A percentile compares a stretch with the other conserved stretches of the same genome.
Evolutionary conservation across 352 stramenopile genomes (phyloP).

Genomic region (Globisporangium irregulare): DNA sequence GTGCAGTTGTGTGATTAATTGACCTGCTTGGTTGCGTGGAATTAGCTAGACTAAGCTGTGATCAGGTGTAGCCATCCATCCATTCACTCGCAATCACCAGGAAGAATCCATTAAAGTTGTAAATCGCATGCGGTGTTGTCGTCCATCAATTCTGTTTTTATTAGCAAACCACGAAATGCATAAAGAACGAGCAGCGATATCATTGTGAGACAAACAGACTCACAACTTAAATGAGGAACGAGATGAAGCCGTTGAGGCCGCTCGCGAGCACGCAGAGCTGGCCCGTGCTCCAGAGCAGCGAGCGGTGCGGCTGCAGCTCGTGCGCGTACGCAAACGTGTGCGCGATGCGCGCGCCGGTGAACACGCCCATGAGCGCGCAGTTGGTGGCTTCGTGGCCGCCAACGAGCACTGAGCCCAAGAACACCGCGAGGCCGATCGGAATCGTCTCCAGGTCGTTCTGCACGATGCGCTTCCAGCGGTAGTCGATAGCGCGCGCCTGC

Average conservation of each 20-base stretch:
- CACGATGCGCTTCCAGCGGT: constrained; percentile 43
- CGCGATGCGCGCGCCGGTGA: constrained; percentile 37
- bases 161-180: too few species aligned
- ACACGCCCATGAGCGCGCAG: constrained; percentile 34
- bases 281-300: constrained; percentile 27
- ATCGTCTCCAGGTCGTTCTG: constrained; percentile 50
- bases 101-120: too few species aligned
- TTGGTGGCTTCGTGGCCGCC: constrained; percentile 43
- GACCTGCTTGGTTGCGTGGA: not conserved
- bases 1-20: not conserved
- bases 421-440: constrained; percentile 35
- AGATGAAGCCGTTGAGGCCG: constrained; percentile 35
- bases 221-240: constrained; percentile 20
- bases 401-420: constrained; percentile 40
- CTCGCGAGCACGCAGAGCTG: constrained; percentile 39
- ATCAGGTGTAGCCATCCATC: too few species aligned
- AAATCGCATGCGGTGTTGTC: too few species aligned
- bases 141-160: too few species aligned
- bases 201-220: not conserved
- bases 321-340: constrained; percentile 48
- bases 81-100: too few species aligned
- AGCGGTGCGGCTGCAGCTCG: constrained; percentile 34
- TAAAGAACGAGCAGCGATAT: not conserved
- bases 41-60: not conserved
- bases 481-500: constrained; percentile 27